These are phyloP conservation scores for Cyberlindnera galapagoensis DNA, from an alignment of 805 yeast species.

Conservation along the genomic window DNA sequence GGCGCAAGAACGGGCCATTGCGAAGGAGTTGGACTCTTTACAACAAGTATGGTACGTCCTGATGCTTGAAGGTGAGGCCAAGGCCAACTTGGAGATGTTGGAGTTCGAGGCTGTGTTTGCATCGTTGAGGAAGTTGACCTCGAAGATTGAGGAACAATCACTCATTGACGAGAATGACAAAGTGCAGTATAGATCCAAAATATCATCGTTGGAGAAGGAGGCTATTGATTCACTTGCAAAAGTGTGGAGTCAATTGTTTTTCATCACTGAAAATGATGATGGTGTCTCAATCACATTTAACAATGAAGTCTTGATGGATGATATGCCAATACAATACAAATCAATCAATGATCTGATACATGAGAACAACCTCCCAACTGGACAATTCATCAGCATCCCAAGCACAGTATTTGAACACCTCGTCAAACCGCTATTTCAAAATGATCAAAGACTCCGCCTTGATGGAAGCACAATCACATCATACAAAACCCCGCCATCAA, in stretches of 20 bases:
- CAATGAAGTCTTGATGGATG: conserved; percentile 17
- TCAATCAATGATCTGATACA: conserved; percentile 9
- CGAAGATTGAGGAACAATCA: conserved; percentile 9
- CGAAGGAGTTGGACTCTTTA: conserved; percentile 14
- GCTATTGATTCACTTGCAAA: conserved; percentile 4
- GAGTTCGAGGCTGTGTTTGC: conserved; percentile 21
- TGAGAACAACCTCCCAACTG: conserved; percentile 5
- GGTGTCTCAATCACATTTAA: conserved; percentile 11
- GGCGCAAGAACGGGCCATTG: conserved; percentile 13
- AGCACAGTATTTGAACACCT: conserved; percentile 13
- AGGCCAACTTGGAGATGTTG: conserved; percentile 18
- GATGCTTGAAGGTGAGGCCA: conserved; percentile 20
- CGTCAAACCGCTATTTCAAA: conserved; percentile 7
- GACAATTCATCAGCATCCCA: conserved; percentile 12
- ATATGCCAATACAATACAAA: conserved; percentile 9
- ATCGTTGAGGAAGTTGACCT: conserved; percentile 13
- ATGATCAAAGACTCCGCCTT: conserved; percentile 3
- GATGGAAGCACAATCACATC: conserved; percentile 5
- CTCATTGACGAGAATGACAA: no score
- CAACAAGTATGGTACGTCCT: conserved; percentile 21
- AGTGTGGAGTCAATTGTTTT: conserved; percentile 14
- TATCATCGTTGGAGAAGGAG: conserved; percentile 5
- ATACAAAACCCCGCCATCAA: not conserved
- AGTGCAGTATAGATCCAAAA: conserved; percentile 5
- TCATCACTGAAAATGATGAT: conserved; percentile 5